These are phyloP conservation scores for Phytophthora meadii DNA, from an alignment of 352 stramenopile species.

Conservation along the genomic window DNA sequence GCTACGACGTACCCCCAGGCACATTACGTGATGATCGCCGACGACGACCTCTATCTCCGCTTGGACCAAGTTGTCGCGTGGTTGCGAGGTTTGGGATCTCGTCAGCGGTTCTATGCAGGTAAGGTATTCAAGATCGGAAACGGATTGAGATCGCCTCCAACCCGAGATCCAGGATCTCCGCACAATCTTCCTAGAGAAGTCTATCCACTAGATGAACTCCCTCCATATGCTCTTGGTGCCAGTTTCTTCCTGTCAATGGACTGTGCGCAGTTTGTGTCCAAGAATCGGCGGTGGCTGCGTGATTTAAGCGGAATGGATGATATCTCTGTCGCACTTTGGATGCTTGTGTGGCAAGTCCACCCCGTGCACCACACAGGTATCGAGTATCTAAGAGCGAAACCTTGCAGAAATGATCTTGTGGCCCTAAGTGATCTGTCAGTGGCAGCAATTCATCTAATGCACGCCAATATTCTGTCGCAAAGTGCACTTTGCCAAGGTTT, in stretches of 20 bases:
- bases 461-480: constrained; percentile 36
- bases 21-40: constrained; percentile 56
- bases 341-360: constrained; percentile 33
- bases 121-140: neutral
- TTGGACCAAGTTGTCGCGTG: constrained; percentile 19
- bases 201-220: constrained; percentile 45
- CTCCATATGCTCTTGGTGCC: constrained; percentile 47
- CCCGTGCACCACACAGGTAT: constrained; percentile 23
- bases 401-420: constrained; percentile 41
- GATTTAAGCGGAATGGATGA: constrained; percentile 51
- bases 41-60: constrained; percentile 71
- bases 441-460: constrained; percentile 42
- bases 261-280: constrained; percentile 41
- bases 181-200: constrained; percentile 4
- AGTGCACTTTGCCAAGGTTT: constrained; percentile 44
- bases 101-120: constrained; percentile 8
- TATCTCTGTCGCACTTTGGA: constrained; percentile 47
- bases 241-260: constrained; percentile 64
- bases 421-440: constrained; percentile 49
- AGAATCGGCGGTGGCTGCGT: constrained; percentile 32
- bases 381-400: constrained; percentile 26
- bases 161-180: neutral
- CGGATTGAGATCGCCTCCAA: neutral
- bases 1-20: constrained; percentile 1
- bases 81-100: constrained; percentile 9